phyloP scores from a whole-genome alignment of 1,284 basidiomycete genomes.

The Fistulina hepatica region DNA sequence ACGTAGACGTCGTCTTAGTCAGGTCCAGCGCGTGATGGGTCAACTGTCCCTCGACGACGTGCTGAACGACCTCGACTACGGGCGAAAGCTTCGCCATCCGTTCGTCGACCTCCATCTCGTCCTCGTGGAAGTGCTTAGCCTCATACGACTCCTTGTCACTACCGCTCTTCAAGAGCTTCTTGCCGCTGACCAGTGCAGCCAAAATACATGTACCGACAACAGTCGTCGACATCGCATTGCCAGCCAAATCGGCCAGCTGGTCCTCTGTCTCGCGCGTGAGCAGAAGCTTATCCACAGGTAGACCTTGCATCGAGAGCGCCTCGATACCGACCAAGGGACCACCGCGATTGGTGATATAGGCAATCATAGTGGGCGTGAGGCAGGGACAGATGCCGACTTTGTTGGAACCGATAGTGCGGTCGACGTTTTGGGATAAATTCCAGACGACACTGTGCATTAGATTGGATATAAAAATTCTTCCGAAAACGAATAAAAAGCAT shows the following conservation, averaged over 20 bases:
- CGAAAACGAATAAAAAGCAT: conserved; percentile 3
- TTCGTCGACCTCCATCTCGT: conserved; percentile 38
- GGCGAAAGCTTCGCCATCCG: conserved; percentile 16
- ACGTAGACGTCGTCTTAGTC: conserved; percentile 36
- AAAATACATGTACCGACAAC: conserved; percentile 89
- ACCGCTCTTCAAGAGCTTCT: conserved; percentile 54
- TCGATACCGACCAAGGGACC: conserved; percentile 94
- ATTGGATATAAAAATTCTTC: conserved; percentile 5
- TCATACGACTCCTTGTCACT: conserved; percentile 54
- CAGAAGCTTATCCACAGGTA: conserved; percentile 85
- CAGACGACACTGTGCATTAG: conserved; percentile 58
- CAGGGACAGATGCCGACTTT: conserved; percentile 84
- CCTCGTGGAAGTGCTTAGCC: conserved; percentile 35
- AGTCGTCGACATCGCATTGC: conserved; percentile 95
- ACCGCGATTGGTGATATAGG: conserved; percentile 90
- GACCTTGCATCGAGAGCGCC: conserved; percentile 86
- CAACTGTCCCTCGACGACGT: conserved; percentile 66
- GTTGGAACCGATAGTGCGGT: conserved; percentile 74
- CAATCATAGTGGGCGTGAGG: conserved; percentile 92
- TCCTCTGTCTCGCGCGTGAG: conserved; percentile 91
- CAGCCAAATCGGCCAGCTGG: conserved; percentile 88
- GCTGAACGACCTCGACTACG: conserved; percentile 33
- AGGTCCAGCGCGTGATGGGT: conserved; percentile 56
- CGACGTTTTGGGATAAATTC: conserved; percentile 97
- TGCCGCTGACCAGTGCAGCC: conserved; percentile 64